Base-by-base conservation (phyloP, 495 filamentous ascomycete genomes). In the Platismatia glauca region DNA sequence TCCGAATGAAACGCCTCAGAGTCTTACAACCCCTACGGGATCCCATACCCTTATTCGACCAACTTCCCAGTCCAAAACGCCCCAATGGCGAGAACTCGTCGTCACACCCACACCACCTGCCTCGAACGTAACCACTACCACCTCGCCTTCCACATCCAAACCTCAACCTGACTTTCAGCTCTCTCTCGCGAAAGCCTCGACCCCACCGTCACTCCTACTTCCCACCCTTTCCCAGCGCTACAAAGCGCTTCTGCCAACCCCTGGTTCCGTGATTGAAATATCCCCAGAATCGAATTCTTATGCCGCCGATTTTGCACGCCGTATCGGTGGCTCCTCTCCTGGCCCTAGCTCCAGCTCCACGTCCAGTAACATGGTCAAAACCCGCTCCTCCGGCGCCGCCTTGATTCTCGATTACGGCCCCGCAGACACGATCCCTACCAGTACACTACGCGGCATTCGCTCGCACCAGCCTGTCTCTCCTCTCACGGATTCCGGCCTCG, bases 371-470 rank as follows among this genome's bases (percentile, higher is more conserved):
- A 38, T 20, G 34, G 16, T 13, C n/a, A 55, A 91, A 67, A 70
- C 77, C 15, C 66, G 64, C 1, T 84, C 90, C 8, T 88, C 85
- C 4, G 94, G 94, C 56, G 91, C 90, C 18, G 93, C 92, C 2
- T 76, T 98, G 20, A 90, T 98, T 66, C 82, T 98, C 62, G 94
- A 98, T 75, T 98, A 97, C 76, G 94, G 94, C 3, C 89, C 92
- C 3, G 62, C 82, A 27, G 77, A 81, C 57, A 87, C 87, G 0
- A 86, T 97, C 55, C 94, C 94, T 0, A 77, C 85, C 37, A 92
- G 93, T 78, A 91, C 89, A 0, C 79, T 98, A 15, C 88, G 94
- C 34, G 94, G 94, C 16, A 96, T 98, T 72, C 78, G 84, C 43
- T 70, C 74, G 13, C 94, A 98, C 73, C 70, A 75, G 16, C 82